phyloP scores from a whole-genome alignment of 2,329 filamentous ascomycete species.

The Colletotrichum sp. region DNA sequence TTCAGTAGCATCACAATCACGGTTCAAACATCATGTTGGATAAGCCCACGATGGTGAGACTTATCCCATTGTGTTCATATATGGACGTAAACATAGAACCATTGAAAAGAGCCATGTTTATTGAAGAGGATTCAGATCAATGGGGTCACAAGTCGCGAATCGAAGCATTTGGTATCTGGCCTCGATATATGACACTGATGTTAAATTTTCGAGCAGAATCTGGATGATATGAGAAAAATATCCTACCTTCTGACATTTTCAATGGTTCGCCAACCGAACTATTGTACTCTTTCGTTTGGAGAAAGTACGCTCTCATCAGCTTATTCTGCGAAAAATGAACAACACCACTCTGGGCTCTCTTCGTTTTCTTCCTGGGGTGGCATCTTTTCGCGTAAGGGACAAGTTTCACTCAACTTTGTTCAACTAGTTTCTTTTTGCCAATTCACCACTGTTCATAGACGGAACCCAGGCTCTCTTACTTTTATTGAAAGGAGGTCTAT shows the following conservation, averaged over 20 bases:
- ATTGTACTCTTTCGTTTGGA: neutral
- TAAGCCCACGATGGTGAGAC: neutral
- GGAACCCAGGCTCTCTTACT: neutral
- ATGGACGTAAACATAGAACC: neutral
- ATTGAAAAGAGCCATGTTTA: neutral
- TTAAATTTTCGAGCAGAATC: neutral
- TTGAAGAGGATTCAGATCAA: neutral
- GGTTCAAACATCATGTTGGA: neutral
- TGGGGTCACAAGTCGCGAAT: neutral
- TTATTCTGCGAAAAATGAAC: neutral
- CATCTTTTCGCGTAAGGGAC: neutral
- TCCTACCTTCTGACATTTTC: neutral
- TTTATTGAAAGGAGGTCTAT: neutral
- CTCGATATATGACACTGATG: neutral
- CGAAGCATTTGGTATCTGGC: neutral
- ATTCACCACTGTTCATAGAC: neutral
- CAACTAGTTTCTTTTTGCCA: neutral
- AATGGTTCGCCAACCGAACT: fast-evolving
- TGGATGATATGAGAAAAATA: neutral
- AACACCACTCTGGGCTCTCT: neutral
- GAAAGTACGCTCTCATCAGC: neutral
- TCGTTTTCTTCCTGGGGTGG: neutral
- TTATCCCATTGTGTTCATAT: neutral
- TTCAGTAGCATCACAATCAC: neutral
- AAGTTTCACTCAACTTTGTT: neutral